Evolutionary conservation across 805 yeast genomes (phyloP), one percentile per base, ranked within the genome.

Genomic region (Aciculoconidium aculeatum): DNA sequence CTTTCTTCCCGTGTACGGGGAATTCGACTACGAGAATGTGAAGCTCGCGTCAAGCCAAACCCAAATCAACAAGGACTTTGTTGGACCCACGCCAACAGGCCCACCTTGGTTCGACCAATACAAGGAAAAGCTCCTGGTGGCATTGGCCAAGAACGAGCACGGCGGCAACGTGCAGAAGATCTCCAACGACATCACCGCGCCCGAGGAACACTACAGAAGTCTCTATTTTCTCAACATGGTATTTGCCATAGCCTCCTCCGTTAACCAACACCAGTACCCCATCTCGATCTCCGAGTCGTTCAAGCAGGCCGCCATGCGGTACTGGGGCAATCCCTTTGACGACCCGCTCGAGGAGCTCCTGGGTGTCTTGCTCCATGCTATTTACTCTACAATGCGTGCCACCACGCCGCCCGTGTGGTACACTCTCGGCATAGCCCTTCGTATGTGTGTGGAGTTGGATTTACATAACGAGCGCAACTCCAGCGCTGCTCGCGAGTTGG

Each of bases 371-470:
- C 58, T 84, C 9, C 56, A 82, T 23, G 75, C 90, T 0, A 48
- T 79, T 4, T 87, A 81, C 48, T 75, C 94, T 1, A 66, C 80
- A 18, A 85, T 87, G 95, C 67, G 95, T 34, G 96, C 96, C 0
- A 78, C 90, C 1, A 73, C 74, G 9, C 95, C 95, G 0, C 92
- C 95, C 3, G 85, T 84, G n/a, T 87, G 96, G 96, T 84, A 84
- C 49, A 75, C 82, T 4, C 58, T 84, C 39, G 95, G 95, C 0
- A 73, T 84, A 2, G 87, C 90, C 0, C 54, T 85, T 28, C 66
- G 96, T 36, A 54, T 84, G 28, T 77, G 90, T 42, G 84, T 86
- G 16, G 96, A 87, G 53, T 53, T 87, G 36, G 95, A 94, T 1
- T 61, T 87, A 6, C 96, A 87, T 52, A 74, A 76, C 20, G 95